Percentiles rank a stretch among this genome's conserved stretches.
Conservation (phyloP, 495 filamentous ascomycete species). For the Aspergillus sparsus region DNA sequence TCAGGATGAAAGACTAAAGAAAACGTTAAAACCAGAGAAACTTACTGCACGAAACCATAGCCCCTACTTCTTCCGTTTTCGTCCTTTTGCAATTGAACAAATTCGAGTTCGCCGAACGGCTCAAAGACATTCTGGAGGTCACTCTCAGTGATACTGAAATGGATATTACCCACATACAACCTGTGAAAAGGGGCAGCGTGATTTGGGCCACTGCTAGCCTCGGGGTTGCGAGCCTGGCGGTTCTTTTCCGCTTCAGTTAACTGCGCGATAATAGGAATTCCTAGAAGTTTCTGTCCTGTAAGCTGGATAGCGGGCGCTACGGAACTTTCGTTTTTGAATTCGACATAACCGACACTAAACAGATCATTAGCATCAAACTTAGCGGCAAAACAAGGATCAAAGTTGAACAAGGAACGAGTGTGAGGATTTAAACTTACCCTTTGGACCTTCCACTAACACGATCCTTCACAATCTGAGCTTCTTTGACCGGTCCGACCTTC, state of each 20-base stretch:
- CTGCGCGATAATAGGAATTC: constrained; percentile 97
- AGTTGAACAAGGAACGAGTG: not conserved
- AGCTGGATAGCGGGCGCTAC: constrained; percentile 93
- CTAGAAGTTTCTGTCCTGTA: constrained; percentile 97
- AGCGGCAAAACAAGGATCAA: constrained; percentile 2
- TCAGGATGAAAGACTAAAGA: constrained; percentile 4
- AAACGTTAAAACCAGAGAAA: constrained; percentile 25
- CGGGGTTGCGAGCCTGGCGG: constrained; percentile 86
- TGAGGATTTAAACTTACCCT: constrained; percentile 64
- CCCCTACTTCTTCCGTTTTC: constrained; percentile 88
- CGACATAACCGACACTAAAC: constrained; percentile 93
- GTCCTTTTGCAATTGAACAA: constrained; percentile 95
- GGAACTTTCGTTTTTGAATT: constrained; percentile 96
- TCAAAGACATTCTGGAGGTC: constrained; percentile 97
- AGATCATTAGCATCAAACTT: constrained; percentile 28
- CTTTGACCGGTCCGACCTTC: constrained; percentile 92
- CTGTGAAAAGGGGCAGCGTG: constrained; percentile 93
- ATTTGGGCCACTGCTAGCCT: constrained; percentile 61
- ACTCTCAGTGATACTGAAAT: constrained; percentile 98
- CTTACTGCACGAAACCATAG: constrained; percentile 99
- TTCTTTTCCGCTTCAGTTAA: constrained; percentile 99
- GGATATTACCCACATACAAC: constrained; percentile 98
- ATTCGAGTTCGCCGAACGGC: constrained; percentile 97
- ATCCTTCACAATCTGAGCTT: constrained; percentile 99
- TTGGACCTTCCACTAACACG: constrained; percentile 95